Evolutionary conservation across 2,329 filamentous ascomycete genomes (phyloP), one percentile per base, ranked within the genome.

Genomic region (Cordyceps javanica): DNA sequence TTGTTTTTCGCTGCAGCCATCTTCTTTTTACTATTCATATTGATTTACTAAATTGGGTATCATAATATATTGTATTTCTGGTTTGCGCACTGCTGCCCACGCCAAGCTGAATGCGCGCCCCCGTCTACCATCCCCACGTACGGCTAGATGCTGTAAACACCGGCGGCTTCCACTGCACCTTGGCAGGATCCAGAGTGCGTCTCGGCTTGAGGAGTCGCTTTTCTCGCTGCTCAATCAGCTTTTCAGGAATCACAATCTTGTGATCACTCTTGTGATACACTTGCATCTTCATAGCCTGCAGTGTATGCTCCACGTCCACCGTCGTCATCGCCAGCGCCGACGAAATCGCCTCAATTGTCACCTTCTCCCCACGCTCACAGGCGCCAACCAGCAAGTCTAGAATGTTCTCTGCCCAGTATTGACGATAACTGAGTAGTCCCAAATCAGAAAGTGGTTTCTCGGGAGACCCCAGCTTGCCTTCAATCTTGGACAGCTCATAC

Each of bases 331-430:
- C 89, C 9, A 94, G 85, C 34, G 85, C 73, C 6, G 82, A 78
- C 0, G 91, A 92, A 54, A 99, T 83, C 51, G 89, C 84, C 66
- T 97, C 92, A 55, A 97, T 92, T 58, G 89, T 96, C 55, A 90
- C 87, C 67, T 85, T 87, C 13, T 87, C 84, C 9, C 85, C 83
- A 19, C 78, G 75, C 60, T 88, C 86, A 60, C 86, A 86, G 51
- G 81, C 82, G 50, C 87, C 87, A 48, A 95, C 75, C n/a, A 99
- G 78, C 14, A 96, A 71, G 60, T 97, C 92, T 5, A 97, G 82
- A 36, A 99, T 90, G 50, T 91, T 91, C 71, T 99, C 94, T 30
- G 92, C 91, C 94, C 94, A 99, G 74, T 96, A 99, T 62, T 96
- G 93, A 51, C 94, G 86, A 72, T 99, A 99, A 65, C 93, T 92